phyloP scores from a whole-genome alignment of 116 monocot species.

The Papilionanthe hybrid region DNA sequence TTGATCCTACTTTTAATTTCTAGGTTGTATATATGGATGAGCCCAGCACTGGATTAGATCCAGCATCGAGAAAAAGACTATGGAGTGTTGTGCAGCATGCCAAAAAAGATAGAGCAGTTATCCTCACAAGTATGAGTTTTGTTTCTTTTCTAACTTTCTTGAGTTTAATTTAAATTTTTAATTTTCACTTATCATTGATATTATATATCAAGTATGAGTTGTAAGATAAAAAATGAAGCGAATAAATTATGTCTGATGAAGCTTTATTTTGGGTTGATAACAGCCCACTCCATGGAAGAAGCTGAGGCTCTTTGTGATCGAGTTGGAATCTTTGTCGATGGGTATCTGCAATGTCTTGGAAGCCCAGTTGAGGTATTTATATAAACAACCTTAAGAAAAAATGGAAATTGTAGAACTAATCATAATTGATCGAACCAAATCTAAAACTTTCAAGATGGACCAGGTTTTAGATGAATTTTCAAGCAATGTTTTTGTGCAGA shows the following conservation, averaged over 20 bases:
- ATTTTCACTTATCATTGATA: background rate
- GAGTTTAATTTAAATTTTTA: background rate
- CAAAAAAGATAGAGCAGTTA: constrained; percentile 42
- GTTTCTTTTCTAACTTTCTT: background rate
- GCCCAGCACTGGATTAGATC: constrained; percentile 63
- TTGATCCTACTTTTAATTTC: background rate
- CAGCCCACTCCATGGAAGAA: constrained; percentile 57
- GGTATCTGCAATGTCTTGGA: constrained; percentile 35
- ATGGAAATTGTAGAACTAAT: too few species aligned
- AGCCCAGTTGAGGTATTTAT: constrained; percentile 36
- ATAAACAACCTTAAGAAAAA: background rate
- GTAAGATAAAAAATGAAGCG: background rate
- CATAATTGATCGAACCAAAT: too few species aligned
- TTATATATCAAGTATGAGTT: background rate
- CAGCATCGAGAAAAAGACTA: constrained; percentile 53
- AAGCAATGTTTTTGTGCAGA: too few species aligned
- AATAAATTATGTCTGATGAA: background rate
- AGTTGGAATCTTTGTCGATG: constrained; percentile 48
- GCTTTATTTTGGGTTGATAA: constrained; percentile 9
- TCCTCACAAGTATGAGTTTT: constrained; percentile 49
- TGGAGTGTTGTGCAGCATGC: constrained; percentile 46
- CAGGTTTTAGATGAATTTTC: too few species aligned
- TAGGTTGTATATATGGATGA: constrained; percentile 77
- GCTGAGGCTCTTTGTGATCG: constrained; percentile 48
- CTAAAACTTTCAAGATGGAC: too few species aligned